Evolutionary conservation across 768 basidiomycete genomes (phyloP), one percentile per base, ranked within the genome.

Genomic region (Podaxis sp.): DNA sequence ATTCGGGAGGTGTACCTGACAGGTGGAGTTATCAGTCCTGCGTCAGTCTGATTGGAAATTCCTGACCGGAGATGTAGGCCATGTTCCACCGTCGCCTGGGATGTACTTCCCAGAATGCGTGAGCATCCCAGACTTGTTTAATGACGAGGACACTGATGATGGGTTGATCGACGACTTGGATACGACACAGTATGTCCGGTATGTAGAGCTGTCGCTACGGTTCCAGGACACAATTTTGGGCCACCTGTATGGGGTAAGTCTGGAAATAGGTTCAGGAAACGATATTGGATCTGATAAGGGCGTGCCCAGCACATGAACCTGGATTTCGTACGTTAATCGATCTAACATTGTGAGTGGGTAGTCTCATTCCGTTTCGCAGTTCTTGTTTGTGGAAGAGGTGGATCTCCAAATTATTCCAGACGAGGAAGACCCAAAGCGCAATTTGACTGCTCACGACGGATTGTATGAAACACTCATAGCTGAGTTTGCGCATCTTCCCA

Each of bases 221-320:
- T 96, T 84, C 74, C 93, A 95, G 71, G 93, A 95, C 70, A 93
- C 91, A 8, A 89, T 96, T 66, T 77, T 96, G 40, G 94, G 93
- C 1, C 92, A 93, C 75, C 75, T 95, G 36, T 95, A 81, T 66
- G 93, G 90, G 72, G 92, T 92, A 77, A 65, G 70, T 68, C 46
- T 58, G 48, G 8, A 42, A 46, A 44, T 15, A 42, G 38, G 26
- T 17, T 63, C 49, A 30, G 30, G 38, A 44, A 33, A 38, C 30
- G 46, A 63, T 61, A n/a, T 30, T n/a, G 19, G 22, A 7, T 61
- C 63, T 71, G 63, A 72, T 65, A 42, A 17, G 46, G 64, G 53
- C 39, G 60, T 33, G 48, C 63, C 38, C 63, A 89, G 87, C 89
- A 94, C 73, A 90, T 90, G 90, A 94, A 95, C 73, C 83, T 85